Evolutionary conservation across 2,329 filamentous ascomycete genomes (phyloP), one percentile per base, ranked within the genome.

Genomic region (Chrysoporthe cubensis): DNA sequence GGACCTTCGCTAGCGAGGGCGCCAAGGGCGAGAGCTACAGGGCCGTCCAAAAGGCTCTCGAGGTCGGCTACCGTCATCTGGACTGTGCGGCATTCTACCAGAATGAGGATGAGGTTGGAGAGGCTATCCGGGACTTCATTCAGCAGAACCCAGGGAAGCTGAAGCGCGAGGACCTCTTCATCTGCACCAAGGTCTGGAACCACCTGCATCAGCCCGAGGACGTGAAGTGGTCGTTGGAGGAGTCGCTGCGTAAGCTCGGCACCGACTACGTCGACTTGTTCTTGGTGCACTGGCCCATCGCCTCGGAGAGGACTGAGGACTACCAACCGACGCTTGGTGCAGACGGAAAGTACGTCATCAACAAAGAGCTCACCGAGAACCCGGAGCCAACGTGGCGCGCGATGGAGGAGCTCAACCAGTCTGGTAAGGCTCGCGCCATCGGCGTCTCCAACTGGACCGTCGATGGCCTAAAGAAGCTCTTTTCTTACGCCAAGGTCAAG

Each of bases 151-250:
- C 76, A 9, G 83, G 69, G 78, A 81, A 80, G 14, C 80, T 88
- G 2, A 80, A 81, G 42, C 81, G 86, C 32, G 77, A 81, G 65
- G 81, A 88, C 71, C 83, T 88, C 73, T 88, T 84, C 81, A 74
- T 88, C 66, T 91, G 89, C 70, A 90, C 88, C 71, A 92, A 92
- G 81, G 83, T 92, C 57, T 89, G 90, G 82, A 91, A 91, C 80
- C 84, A 87, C 73, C 88, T 87, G 81, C 88, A 90, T 77, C 80
- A 83, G 70, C 84, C 83, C 1, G 82, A 87, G 71, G 85, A 86
- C 70, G 88, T 90, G 21, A 82, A 83, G 69, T 75, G 73, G 73
- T 83, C 85, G 71, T 78, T 87, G 54, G 77, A 83, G 64, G 80
- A 81, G 67, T 86, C 85, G 2, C 76, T 87, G 70, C 79, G 82